phyloP scores from a whole-genome alignment of 1,139 yeast species.

The Suzukiozyma palmioleophila region DNA sequence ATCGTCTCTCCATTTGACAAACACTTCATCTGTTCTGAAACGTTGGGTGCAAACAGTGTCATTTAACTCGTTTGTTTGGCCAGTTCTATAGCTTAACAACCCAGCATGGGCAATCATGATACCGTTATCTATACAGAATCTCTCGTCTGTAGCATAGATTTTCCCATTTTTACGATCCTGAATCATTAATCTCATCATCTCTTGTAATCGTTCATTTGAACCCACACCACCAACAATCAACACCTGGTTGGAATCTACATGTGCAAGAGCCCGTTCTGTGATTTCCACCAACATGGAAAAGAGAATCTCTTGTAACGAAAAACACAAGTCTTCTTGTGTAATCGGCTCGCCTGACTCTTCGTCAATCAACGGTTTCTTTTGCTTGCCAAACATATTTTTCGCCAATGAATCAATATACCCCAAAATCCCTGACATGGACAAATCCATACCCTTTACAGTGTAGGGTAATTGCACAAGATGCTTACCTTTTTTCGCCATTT shows the following conservation, averaged over 20 bases:
- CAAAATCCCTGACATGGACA: conserved; percentile 92
- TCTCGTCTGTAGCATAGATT: conserved; percentile 90
- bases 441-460: conserved; percentile 97
- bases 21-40: conserved; percentile 90
- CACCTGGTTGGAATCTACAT: conserved; percentile 84
- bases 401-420: conserved; percentile 83
- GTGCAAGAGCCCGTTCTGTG: conserved; percentile 98
- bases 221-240: conserved; percentile 98
- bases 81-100: conserved; percentile 77
- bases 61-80: conserved; percentile 54
- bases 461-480: conserved; percentile 79
- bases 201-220: conserved; percentile 82
- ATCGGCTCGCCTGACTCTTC: conserved; percentile 53
- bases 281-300: conserved; percentile 97
- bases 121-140: conserved; percentile 96
- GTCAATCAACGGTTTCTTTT: conserved; percentile 43
- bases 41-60: conserved; percentile 90
- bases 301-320: conserved; percentile 84
- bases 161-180: conserved; percentile 75
- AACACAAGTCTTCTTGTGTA: conserved; percentile 86
- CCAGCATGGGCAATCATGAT: conserved; percentile 99
- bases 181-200: conserved; percentile 96
- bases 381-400: conserved; percentile 56
- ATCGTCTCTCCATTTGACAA: conserved; percentile 80
- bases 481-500: conserved; percentile 73